A percentile compares a stretch with the other conserved stretches of the same genome.
phyloP scores from a whole-genome alignment of 345 rosid genomes.

The Eucalyptus sp. region DNA sequence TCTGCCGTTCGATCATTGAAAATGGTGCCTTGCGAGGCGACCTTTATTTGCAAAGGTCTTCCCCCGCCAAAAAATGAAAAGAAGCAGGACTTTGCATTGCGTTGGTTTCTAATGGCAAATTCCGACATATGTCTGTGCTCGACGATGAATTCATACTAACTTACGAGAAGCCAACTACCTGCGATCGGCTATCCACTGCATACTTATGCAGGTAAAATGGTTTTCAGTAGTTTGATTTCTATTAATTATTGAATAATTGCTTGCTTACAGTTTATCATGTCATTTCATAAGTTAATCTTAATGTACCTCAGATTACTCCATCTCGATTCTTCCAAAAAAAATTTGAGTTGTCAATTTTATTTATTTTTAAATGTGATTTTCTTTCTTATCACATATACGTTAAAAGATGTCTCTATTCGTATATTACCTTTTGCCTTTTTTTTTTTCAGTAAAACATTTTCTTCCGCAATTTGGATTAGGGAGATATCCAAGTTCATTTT shows the following conservation, averaged over 20 bases:
- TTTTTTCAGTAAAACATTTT: neutral
- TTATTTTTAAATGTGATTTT: neutral
- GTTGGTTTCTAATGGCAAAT: neutral
- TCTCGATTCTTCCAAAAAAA: neutral
- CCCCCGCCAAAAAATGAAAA: neutral
- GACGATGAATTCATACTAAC: neutral
- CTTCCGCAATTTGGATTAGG: neutral
- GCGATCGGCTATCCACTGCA: neutral
- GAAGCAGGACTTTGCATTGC: neutral
- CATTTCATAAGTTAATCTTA: neutral
- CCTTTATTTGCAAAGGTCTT: neutral
- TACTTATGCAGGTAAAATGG: neutral
- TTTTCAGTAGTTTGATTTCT: neutral
- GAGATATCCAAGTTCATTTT: neutral
- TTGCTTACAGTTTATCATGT: neutral
- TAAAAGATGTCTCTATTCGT: neutral
- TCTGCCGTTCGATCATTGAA: constrained; percentile 14
- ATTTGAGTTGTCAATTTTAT: neutral
- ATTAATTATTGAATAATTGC: neutral
- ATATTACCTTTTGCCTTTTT: neutral
- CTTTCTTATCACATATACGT: neutral
- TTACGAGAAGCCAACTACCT: neutral
- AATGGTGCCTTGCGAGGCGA: neutral
- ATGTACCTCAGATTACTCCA: neutral
- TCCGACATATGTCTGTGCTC: neutral